Evolutionary conservation across 768 basidiomycete genomes (phyloP).

Genomic region (Tulasnella sp.): DNA sequence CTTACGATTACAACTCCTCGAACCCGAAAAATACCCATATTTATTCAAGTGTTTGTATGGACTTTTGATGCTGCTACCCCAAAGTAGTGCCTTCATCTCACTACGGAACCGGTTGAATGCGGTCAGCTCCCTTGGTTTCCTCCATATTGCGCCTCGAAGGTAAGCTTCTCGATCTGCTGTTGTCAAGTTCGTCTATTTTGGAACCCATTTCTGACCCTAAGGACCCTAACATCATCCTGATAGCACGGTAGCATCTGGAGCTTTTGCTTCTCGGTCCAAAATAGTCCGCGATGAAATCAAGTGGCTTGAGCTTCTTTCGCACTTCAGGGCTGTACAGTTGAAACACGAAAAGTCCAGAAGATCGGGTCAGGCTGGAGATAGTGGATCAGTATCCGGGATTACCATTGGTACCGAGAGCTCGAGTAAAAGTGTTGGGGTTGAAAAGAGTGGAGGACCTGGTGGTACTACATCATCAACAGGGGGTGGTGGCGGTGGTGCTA

Average conservation of each 20-base stretch:
- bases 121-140: conserved; percentile 87
- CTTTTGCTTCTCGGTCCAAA: conserved; percentile 54
- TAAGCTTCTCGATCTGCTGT: conserved; percentile 27
- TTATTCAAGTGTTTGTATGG: conserved; percentile 97
- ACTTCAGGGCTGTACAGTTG: conserved; percentile 81
- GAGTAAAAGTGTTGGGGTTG: not conserved
- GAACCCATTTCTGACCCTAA: not conserved
- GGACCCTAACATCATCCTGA: not conserved
- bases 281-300: conserved; percentile 80
- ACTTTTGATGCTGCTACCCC: conserved; percentile 89
- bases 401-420: not conserved
- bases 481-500: conserved; percentile 23
- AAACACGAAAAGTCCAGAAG: conserved; percentile 87
- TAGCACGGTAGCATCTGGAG: not conserved
- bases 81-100: conserved; percentile 92
- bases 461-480: conserved; percentile 33
- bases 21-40: conserved; percentile 92
- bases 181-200: not conserved
- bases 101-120: conserved; percentile 87
- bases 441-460: conserved; percentile 27
- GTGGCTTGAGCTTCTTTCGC: conserved; percentile 86
- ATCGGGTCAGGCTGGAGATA: conserved; percentile 56
- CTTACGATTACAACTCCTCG: conserved; percentile 82
- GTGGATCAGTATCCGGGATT: conserved; percentile 17
- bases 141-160: conserved; percentile 83